Evolutionary conservation across 768 basidiomycete genomes (phyloP).

Genomic region (Gymnopilus junonius): DNA sequence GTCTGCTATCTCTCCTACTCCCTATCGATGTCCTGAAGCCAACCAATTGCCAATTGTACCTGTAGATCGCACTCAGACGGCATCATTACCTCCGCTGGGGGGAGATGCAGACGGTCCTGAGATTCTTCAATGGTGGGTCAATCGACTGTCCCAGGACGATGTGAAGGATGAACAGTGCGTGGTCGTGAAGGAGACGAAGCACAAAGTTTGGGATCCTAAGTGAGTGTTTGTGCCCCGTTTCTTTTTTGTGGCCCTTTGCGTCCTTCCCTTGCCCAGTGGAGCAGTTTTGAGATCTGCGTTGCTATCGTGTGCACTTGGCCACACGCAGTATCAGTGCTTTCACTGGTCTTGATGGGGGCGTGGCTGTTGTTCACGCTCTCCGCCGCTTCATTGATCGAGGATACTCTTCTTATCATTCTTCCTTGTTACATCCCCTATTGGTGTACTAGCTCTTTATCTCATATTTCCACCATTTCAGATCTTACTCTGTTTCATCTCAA

Average conservation of each 20-base stretch:
- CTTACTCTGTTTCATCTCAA: not conserved
- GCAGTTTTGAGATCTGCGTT: no score
- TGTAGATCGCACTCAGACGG: not conserved
- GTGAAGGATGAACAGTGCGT: slow-evolving; percentile 25
- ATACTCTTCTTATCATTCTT: not conserved
- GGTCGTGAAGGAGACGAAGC: slow-evolving; percentile 46
- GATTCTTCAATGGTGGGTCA: slow-evolving; percentile 56
- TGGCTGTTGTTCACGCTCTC: not conserved
- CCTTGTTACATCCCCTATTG: not conserved
- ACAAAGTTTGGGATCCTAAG: slow-evolving; percentile 53
- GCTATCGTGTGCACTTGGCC: no score
- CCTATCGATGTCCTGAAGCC: not conserved
- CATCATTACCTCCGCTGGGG: slow-evolving; percentile 22
- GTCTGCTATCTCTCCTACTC: not conserved
- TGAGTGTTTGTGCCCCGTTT: slow-evolving; percentile 36
- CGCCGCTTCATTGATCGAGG: no score
- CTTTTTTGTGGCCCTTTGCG: no score
- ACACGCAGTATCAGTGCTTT: no score
- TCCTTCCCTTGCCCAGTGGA: no score
- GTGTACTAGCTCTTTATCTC: not conserved
- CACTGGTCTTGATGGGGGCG: no score
- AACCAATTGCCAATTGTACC: not conserved
- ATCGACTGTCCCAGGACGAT: slow-evolving; percentile 37
- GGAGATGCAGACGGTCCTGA: slow-evolving; percentile 41
- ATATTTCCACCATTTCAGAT: not conserved